These are phyloP conservation scores for Colletotrichum cereale DNA, from an alignment of 2,329 filamentous ascomycete species.

Conservation along the genomic window DNA sequence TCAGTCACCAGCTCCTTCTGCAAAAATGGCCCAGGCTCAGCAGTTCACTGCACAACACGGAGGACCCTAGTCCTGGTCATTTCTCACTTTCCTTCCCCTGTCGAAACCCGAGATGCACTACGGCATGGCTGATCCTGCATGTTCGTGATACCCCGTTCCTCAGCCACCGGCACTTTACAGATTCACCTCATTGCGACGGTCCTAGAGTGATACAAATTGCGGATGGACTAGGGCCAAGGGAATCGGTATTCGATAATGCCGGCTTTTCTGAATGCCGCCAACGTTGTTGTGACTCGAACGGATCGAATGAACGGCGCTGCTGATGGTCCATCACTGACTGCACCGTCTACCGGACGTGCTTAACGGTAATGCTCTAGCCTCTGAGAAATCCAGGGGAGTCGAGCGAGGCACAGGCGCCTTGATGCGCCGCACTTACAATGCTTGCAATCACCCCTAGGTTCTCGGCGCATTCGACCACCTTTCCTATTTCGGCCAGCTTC, in stretches of 20 bases:
- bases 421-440: slow-evolving; percentile 15
- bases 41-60: neutral
- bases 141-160: neutral
- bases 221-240: neutral
- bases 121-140: neutral
- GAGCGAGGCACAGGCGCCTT: slow-evolving; percentile 21
- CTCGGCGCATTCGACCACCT: slow-evolving; percentile 23
- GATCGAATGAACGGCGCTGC: neutral
- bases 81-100: neutral
- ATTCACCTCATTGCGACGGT: neutral
- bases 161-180: neutral
- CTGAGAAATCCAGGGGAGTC: neutral
- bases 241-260: neutral
- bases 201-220: neutral
- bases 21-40: neutral
- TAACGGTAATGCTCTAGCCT: neutral
- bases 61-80: neutral
- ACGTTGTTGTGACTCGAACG: neutral
- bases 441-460: slow-evolving; percentile 9
- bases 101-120: neutral
- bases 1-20: neutral
- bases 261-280: neutral
- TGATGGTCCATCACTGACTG: neutral
- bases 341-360: neutral
- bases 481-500: slow-evolving; percentile 24